Conservation (phyloP, 768 basidiomycete genomes). For the Pleurotus salmoneostramineus region DNA sequence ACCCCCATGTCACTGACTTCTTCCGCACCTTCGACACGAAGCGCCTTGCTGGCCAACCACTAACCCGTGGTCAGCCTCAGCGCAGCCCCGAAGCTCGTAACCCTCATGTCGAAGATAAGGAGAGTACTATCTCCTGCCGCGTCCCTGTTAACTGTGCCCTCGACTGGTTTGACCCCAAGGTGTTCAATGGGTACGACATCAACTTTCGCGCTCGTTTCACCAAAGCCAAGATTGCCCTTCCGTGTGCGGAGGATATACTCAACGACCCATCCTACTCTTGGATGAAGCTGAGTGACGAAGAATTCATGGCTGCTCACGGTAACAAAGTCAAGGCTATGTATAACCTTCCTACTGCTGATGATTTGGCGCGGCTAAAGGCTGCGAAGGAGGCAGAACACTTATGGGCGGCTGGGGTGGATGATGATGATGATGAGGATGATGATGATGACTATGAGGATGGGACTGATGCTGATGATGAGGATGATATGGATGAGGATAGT, state of each 20-base stretch:
- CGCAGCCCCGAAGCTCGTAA: neutral
- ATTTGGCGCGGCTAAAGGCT: neutral
- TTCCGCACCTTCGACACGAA: neutral
- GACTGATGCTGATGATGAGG: no score
- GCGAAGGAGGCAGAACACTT: neutral
- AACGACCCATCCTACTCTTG: neutral
- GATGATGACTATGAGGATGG: neutral
- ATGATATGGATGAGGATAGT: no score
- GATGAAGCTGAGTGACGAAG: neutral
- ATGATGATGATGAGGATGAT: neutral
- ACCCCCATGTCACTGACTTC: neutral
- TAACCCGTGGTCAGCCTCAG: neutral
- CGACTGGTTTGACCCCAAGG: neutral
- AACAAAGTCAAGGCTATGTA: conserved; percentile 1
- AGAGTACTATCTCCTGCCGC: neutral
- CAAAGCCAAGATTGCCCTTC: neutral
- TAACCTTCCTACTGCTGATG: neutral
- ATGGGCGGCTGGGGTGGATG: neutral
- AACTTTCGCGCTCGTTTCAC: neutral
- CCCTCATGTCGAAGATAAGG: neutral
- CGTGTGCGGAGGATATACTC: neutral
- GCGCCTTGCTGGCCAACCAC: neutral
- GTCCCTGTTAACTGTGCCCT: neutral
- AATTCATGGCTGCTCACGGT: neutral
- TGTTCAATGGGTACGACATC: neutral